These are phyloP conservation scores for Diversispora eburnea DNA, from an alignment of 192 early-diverging fungal genomes.

Conservation along the genomic window DNA sequence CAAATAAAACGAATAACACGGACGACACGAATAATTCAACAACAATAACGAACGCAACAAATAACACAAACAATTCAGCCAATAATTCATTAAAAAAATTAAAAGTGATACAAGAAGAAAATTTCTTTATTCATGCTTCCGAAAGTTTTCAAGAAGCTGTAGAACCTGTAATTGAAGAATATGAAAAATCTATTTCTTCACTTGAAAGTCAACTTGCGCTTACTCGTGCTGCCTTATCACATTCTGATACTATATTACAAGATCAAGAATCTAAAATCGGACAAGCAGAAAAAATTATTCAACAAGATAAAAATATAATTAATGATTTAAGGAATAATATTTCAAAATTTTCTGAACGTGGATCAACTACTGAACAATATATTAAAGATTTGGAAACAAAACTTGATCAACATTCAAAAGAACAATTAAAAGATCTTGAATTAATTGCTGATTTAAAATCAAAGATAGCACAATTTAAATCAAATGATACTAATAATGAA, in stretches of 20 bases:
- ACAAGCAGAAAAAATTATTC: not conserved
- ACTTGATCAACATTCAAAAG: not conserved
- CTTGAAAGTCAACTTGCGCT: constrained; percentile 59
- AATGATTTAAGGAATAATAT: not conserved
- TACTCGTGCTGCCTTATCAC: constrained; percentile 54
- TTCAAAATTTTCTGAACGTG: not conserved
- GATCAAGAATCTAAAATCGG: constrained; percentile 55
- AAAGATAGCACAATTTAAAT: constrained; percentile 17
- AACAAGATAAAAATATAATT: constrained; percentile 13
- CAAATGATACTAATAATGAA: constrained; percentile 25
- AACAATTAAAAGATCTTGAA: constrained; percentile 24
- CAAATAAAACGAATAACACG: too few relatives aligned
- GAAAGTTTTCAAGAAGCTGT: constrained; percentile 46
- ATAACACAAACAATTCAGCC: too few relatives aligned
- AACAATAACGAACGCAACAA: too few relatives aligned
- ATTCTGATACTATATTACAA: constrained; percentile 49
- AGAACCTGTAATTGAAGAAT: constrained; percentile 55
- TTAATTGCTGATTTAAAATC: constrained; percentile 9
- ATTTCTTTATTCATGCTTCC: not conserved
- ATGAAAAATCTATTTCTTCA: constrained; percentile 58
- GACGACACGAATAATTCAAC: too few relatives aligned
- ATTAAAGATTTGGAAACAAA: constrained; percentile 14
- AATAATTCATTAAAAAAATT: not conserved
- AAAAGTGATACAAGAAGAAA: constrained; percentile 7
- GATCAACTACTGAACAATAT: constrained; percentile 7